These are phyloP conservation scores for Borealophlyctis nickersoniae DNA, from an alignment of 192 early-diverging fungal species.

Conservation along the genomic window DNA sequence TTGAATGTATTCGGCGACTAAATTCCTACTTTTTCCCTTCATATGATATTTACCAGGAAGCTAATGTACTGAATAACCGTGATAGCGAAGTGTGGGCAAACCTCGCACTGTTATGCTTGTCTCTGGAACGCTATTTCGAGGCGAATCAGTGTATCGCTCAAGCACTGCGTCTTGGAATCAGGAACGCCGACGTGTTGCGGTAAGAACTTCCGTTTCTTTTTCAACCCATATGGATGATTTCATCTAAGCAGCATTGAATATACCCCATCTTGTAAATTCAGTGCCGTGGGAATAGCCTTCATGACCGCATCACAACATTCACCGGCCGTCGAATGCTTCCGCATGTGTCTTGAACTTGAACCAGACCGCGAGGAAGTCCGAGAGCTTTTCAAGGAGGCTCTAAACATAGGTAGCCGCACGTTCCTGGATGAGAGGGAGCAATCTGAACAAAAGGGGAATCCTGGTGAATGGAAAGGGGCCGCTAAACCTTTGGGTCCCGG, in stretches of 20 bases:
- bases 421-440: background rate
- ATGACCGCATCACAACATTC: constrained; percentile 22
- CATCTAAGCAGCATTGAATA: background rate
- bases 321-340: constrained; percentile 47
- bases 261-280: constrained; percentile 8
- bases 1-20: background rate
- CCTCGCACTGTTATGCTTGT: constrained; percentile 44
- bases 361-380: constrained; percentile 26
- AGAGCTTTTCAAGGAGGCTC: constrained; percentile 21
- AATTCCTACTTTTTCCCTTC: too few relatives aligned
- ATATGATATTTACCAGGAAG: constrained; percentile 43
- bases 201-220: constrained; percentile 15
- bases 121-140: constrained; percentile 42
- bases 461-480: background rate
- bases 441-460: background rate
- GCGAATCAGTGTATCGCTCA: constrained; percentile 53
- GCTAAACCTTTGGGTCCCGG: too few relatives aligned
- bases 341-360: constrained; percentile 40
- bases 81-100: constrained; percentile 56
- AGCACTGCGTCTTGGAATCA: constrained; percentile 47
- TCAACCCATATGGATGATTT: background rate
- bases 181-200: constrained; percentile 41
- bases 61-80: constrained; percentile 58
- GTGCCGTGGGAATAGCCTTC: constrained; percentile 33
- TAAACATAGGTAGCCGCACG: background rate